A percentile compares a stretch with the other conserved stretches of the same genome.
These are phyloP conservation scores for Lecanicillium sp. DNA, from an alignment of 2,329 filamentous ascomycete genomes.

Conservation along the genomic window DNA sequence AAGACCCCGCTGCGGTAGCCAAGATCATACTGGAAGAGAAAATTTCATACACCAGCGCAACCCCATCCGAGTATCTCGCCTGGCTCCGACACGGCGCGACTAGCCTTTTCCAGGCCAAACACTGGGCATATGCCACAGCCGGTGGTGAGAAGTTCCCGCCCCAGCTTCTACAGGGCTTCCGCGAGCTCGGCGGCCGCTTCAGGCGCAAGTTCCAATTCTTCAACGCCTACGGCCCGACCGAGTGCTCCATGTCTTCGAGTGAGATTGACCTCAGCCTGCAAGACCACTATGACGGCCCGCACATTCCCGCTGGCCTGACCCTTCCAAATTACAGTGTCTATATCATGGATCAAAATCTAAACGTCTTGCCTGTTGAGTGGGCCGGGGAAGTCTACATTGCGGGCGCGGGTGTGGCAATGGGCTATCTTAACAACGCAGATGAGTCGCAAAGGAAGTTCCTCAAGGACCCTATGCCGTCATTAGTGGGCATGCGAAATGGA, in stretches of 20 bases:
- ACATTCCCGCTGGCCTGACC: conserved; percentile 12
- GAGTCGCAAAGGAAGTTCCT: conserved; percentile 11
- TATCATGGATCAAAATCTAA: conserved; percentile 27
- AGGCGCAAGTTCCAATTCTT: too few relatives aligned
- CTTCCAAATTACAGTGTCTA: conserved; percentile 29
- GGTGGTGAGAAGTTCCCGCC: too few relatives aligned
- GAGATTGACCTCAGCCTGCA: conserved; percentile 7
- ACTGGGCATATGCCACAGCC: conserved; percentile 13
- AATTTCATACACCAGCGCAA: conserved; percentile 11
- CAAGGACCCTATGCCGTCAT: conserved; percentile 10
- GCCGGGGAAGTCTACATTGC: conserved; percentile 16
- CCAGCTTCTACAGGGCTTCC: too few relatives aligned
- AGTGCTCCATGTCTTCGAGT: conserved; percentile 4
- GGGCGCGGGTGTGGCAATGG: conserved; percentile 31
- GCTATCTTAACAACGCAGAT: conserved; percentile 28
- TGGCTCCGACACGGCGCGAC: conserved; percentile 18
- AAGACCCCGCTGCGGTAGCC: conserved; percentile 26
- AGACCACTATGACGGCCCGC: conserved; percentile 16
- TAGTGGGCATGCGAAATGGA: conserved; percentile 6
- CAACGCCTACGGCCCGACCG: too few relatives aligned
- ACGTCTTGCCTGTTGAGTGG: conserved; percentile 11
- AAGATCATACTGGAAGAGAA: conserved; percentile 24
- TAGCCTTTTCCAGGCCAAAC: conserved; percentile 6
- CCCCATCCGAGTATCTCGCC: background rate
- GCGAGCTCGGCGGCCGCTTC: too few relatives aligned